Percentiles rank a stretch among this genome's conserved stretches.
These are phyloP conservation scores for Polyporus arcularius DNA, from an alignment of 768 basidiomycete species.

Conservation along the genomic window DNA sequence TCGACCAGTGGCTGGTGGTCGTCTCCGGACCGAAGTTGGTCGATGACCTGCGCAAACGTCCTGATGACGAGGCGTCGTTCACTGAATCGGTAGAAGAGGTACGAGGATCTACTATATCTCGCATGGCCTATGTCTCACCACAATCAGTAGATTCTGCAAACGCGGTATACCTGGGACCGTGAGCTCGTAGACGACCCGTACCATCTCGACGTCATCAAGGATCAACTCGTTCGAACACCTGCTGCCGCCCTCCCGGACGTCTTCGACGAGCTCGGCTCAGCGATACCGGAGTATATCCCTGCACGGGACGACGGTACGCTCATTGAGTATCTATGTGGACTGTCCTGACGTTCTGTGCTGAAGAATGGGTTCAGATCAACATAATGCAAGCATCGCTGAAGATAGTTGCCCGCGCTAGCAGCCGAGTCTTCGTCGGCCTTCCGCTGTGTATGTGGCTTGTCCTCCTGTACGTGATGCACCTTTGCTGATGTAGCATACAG, in stretches of 20 bases:
- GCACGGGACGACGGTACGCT: constrained; percentile 7
- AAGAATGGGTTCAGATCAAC: constrained; percentile 25
- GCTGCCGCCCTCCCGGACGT: constrained; percentile 19
- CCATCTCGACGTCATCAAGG: constrained; percentile 24
- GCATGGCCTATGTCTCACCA: neutral
- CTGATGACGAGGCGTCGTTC: constrained; percentile 21
- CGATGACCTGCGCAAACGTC: constrained; percentile 26
- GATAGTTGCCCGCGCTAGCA: constrained; percentile 30
- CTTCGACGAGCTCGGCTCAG: constrained; percentile 23
- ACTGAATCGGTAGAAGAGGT: constrained; percentile 11
- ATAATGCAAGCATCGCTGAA: constrained; percentile 22
- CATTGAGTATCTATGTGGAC: too few relatives aligned
- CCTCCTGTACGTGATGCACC: neutral
- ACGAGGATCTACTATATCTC: neutral
- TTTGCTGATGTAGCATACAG: constrained; percentile 9
- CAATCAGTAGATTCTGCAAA: constrained; percentile 27
- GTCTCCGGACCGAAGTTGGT: constrained; percentile 20
- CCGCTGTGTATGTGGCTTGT: constrained; percentile 32
- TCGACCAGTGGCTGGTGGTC: constrained; percentile 20
- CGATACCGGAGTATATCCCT: constrained; percentile 33
- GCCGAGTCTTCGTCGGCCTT: constrained; percentile 36
- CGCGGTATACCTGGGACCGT: constrained; percentile 38
- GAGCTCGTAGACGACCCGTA: constrained; percentile 16
- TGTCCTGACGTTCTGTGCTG: too few relatives aligned
- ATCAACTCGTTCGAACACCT: constrained; percentile 28